Conservation (phyloP, 2,329 filamentous ascomycete species). For the Diatrype stigma region DNA sequence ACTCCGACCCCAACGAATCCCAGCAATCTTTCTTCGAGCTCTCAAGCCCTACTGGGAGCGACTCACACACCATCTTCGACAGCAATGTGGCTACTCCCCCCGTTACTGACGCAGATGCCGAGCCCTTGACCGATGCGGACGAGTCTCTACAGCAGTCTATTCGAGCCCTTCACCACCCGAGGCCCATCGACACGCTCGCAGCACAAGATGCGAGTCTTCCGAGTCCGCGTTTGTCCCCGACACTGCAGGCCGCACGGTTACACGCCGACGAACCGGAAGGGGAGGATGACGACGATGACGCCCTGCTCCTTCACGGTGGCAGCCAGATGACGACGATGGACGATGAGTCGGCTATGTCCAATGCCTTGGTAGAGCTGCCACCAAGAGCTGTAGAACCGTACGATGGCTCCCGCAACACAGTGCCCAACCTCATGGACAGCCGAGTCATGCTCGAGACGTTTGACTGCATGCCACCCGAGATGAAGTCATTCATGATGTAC, state of each 20-base stretch:
- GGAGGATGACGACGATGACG: constrained; percentile 37
- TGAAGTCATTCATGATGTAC: constrained; percentile 97
- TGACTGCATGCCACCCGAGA: constrained; percentile 81
- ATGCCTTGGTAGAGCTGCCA: constrained; percentile 18
- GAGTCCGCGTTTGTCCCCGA: constrained; percentile 90
- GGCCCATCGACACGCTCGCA: constrained; percentile 64
- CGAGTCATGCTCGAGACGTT: constrained; percentile 84
- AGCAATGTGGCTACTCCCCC: constrained; percentile 69
- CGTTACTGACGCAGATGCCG: constrained; percentile 67
- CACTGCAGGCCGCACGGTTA: constrained; percentile 66
- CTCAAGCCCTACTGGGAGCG: constrained; percentile 49
- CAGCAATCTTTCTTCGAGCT: constrained; percentile 39
- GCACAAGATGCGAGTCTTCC: constrained; percentile 88
- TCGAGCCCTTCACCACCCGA: constrained; percentile 41
- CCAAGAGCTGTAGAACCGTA: constrained; percentile 20
- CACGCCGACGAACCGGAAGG: constrained; percentile 39
- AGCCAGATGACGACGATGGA: constrained; percentile 38
- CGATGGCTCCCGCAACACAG: constrained; percentile 22
- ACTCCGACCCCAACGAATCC: constrained; percentile 37
- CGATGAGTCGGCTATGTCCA: constrained; percentile 25
- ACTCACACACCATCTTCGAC: constrained; percentile 57
- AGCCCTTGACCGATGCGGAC: constrained; percentile 51
- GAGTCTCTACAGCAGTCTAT: constrained; percentile 44
- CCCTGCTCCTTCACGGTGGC: constrained; percentile 31
- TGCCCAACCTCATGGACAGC: constrained; percentile 65